Conservation (phyloP, 176 grass and related monocot genomes). For the Oryza officinalis region DNA sequence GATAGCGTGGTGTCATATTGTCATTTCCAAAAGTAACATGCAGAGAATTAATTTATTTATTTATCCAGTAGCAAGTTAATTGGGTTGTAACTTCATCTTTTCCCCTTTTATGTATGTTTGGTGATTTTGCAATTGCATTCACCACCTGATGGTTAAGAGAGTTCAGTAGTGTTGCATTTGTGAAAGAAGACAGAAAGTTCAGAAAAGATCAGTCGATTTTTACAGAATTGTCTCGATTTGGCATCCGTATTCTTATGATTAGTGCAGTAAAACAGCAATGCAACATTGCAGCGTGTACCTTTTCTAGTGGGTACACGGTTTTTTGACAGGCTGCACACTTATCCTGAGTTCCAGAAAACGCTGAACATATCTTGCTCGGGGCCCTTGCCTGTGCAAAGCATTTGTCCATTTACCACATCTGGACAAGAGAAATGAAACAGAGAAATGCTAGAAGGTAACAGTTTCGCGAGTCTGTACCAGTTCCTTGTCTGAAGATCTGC, state of each 20-base stretch:
- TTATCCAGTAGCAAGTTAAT: not conserved
- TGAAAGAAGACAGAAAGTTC: not conserved
- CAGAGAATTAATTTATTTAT: not conserved
- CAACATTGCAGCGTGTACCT: slow-evolving; percentile 45
- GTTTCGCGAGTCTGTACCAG: slow-evolving; percentile 46
- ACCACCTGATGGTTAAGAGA: not conserved
- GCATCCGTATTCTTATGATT: too few species aligned
- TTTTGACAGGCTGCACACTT: slow-evolving; percentile 84
- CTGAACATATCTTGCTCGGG: slow-evolving; percentile 81
- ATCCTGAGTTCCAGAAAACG: slow-evolving; percentile 88
- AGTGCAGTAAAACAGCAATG: too few species aligned
- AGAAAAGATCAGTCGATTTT: not conserved
- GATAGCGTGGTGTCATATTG: not conserved
- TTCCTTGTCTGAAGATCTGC: slow-evolving; percentile 62
- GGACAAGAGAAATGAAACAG: not conserved
- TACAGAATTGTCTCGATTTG: not conserved
- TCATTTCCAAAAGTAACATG: not conserved
- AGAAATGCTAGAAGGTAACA: not conserved
- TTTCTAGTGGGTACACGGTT: slow-evolving; percentile 94
- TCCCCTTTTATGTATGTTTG: not conserved
- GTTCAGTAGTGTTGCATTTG: not conserved
- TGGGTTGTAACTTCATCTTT: not conserved
- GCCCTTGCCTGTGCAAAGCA: slow-evolving; percentile 60
- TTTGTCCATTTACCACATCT: not conserved
- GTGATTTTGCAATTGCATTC: not conserved